Evolutionary conservation across 2,329 filamentous ascomycete genomes (phyloP).

Genomic region (Alternaria sp.): DNA sequence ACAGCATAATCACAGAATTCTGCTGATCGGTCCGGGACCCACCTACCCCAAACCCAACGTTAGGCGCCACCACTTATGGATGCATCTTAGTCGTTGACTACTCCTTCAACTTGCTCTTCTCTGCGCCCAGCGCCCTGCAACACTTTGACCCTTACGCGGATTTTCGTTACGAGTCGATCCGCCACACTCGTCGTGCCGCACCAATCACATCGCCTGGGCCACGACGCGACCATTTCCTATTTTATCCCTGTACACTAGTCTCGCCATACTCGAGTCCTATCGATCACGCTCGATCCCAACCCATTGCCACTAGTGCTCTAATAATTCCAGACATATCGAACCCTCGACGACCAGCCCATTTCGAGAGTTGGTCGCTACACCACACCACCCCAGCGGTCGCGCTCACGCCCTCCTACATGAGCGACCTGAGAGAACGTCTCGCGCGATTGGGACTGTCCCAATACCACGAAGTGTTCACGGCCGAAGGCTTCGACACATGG

Average conservation of each 20-base stretch:
- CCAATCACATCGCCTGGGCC: constrained; percentile 36
- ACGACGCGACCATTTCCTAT: constrained; percentile 41
- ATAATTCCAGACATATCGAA: constrained; percentile 60
- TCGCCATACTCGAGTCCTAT: constrained; percentile 22
- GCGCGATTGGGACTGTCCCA: constrained; percentile 80
- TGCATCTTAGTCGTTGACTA: constrained; percentile 33
- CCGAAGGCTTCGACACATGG: constrained; percentile 87
- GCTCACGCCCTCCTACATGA: constrained; percentile 60
- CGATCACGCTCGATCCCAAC: constrained; percentile 12
- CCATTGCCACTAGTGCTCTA: constrained; percentile 33
- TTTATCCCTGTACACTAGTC: constrained; percentile 40
- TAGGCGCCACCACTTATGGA: constrained; percentile 40
- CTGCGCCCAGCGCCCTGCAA: constrained; percentile 51
- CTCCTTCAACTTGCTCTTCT: constrained; percentile 47
- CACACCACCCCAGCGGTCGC: constrained; percentile 12
- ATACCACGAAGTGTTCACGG: constrained; percentile 76
- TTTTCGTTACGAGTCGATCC: constrained; percentile 41
- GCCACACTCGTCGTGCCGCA: constrained; percentile 32
- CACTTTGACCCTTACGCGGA: constrained; percentile 47
- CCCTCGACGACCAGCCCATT: constrained; percentile 10
- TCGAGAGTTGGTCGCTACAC: constrained; percentile 13
- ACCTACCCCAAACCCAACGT: constrained; percentile 34
- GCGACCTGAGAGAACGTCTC: constrained; percentile 72
- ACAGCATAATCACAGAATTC: constrained; percentile 37
- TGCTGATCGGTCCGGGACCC: constrained; percentile 37